Evolutionary conservation across 2,329 filamentous ascomycete genomes (phyloP).

Genomic region (Claviceps sp.): DNA sequence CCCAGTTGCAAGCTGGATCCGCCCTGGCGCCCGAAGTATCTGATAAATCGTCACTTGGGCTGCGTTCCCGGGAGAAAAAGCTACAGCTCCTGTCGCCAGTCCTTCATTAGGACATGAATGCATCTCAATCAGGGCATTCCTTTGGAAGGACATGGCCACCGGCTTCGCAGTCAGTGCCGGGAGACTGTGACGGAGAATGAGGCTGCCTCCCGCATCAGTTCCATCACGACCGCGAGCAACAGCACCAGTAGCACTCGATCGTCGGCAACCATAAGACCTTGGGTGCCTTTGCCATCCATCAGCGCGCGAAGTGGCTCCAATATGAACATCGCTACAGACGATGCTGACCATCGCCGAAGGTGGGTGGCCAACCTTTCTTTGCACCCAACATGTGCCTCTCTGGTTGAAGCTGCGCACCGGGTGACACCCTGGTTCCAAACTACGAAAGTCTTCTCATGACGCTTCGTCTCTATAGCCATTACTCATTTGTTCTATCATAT

Average conservation of each 20-base stretch:
- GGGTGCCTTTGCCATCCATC: slow-evolving; percentile 18
- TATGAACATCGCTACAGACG: slow-evolving; percentile 26
- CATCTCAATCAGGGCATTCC: slow-evolving; percentile 9
- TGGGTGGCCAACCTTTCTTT: slow-evolving; percentile 14
- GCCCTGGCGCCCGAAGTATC: not conserved
- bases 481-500: not conserved
- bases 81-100: not conserved
- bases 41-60: not conserved
- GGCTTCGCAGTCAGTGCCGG: slow-evolving; percentile 19
- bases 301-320: slow-evolving; percentile 11
- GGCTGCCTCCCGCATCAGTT: slow-evolving; percentile 43
- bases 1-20: not conserved
- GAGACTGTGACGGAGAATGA: slow-evolving; percentile 57
- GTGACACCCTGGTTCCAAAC: not conserved
- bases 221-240: slow-evolving; percentile 26
- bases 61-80: not conserved
- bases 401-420: not conserved
- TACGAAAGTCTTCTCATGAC: not conserved
- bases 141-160: slow-evolving; percentile 18
- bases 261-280: slow-evolving; percentile 47
- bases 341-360: slow-evolving; percentile 26
- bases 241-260: slow-evolving; percentile 55
- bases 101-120: slow-evolving; percentile 20
- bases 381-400: not conserved
- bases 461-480: not conserved